Evolutionary conservation across 768 basidiomycete species (phyloP).

Genomic region (Cyclocybe cylindracea): DNA sequence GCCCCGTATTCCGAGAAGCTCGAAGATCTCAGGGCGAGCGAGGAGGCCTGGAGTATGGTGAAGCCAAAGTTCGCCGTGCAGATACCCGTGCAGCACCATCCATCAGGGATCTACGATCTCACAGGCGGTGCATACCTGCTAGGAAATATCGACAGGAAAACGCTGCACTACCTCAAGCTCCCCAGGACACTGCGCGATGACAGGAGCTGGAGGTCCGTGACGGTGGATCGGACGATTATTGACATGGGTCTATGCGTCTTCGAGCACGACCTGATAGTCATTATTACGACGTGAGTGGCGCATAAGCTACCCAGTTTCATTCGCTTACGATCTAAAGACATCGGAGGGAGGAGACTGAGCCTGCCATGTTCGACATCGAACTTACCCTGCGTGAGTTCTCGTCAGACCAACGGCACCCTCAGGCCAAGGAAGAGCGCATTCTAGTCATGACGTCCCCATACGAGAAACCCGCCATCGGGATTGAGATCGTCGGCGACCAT

Average conservation of each 20-base stretch:
- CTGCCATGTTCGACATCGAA: constrained; percentile 9
- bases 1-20: constrained; percentile 27
- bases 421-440: constrained; percentile 28
- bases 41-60: constrained; percentile 32
- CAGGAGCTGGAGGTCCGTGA: constrained; percentile 29
- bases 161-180: constrained; percentile 33
- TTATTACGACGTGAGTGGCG: constrained; percentile 39
- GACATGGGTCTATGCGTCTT: constrained; percentile 44
- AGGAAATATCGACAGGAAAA: constrained; percentile 26
- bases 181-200: constrained; percentile 27
- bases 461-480: constrained; percentile 33
- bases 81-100: constrained; percentile 25
- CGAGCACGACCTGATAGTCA: constrained; percentile 45
- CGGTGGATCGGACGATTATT: constrained; percentile 30
- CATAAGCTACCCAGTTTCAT: background rate
- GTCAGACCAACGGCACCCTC: constrained; percentile 36
- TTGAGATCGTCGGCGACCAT: constrained; percentile 47
- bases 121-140: constrained; percentile 41
- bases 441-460: constrained; percentile 24
- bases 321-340: background rate
- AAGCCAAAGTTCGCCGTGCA: constrained; percentile 22
- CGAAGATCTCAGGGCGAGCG: constrained; percentile 20
- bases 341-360: background rate
- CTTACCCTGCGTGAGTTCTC: constrained; percentile 34
- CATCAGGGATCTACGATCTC: constrained; percentile 45